Conservation (phyloP, 129 eudicot species). For the Heracleum sosnowskyi region DNA sequence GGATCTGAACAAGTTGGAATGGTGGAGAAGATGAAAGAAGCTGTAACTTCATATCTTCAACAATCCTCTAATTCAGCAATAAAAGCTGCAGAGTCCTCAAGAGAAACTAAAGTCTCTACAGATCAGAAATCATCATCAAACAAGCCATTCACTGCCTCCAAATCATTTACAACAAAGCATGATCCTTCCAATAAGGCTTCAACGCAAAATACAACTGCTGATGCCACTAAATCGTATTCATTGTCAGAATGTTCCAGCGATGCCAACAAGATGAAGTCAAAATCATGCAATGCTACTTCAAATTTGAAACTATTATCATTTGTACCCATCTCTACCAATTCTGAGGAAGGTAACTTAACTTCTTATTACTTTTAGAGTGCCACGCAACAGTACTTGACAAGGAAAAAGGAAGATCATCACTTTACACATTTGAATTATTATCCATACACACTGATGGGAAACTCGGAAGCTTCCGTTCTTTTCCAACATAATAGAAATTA, state of each 20-base stretch:
- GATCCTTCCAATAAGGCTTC: background rate
- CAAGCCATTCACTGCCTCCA: conserved; percentile 1
- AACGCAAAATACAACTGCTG: background rate
- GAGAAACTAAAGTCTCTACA: background rate
- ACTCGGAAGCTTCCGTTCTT: background rate
- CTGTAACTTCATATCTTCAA: conserved; percentile 49
- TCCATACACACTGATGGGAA: background rate
- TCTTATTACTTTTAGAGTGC: background rate
- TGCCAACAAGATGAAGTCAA: conserved; percentile 7
- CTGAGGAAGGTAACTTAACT: conserved; percentile 37
- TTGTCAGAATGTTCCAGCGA: background rate
- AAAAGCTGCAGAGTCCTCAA: conserved; percentile 7
- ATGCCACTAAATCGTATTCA: background rate
- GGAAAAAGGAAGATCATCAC: background rate
- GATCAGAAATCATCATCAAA: background rate
- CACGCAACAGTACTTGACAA: background rate
- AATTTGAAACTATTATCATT: conserved; percentile 1
- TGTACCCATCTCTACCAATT: conserved; percentile 27
- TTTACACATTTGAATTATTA: background rate
- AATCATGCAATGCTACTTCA: conserved; percentile 2
- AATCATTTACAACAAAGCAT: background rate
- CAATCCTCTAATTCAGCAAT: conserved; percentile 23
- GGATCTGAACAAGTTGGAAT: conserved; percentile 27
- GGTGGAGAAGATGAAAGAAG: conserved; percentile 56
- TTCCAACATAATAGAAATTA: background rate